Evolutionary conservation across 352 stramenopile species (phyloP).

Genomic region (Globisporangium radiosum): DNA sequence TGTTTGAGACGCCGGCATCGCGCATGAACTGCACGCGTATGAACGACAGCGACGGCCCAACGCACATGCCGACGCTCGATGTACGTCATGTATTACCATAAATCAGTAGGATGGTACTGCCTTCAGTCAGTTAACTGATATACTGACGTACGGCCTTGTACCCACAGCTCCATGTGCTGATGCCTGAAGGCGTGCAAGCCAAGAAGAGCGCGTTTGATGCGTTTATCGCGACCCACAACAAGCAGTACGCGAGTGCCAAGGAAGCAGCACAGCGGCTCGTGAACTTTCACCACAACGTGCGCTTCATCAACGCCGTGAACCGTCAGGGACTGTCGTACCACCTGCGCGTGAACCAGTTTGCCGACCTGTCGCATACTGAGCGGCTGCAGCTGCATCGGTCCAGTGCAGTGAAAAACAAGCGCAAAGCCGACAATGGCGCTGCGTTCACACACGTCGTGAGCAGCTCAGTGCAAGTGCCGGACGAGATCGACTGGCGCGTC

Average conservation of each 20-base stretch:
- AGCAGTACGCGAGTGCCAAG: slow-evolving; percentile 40
- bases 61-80: slow-evolving; percentile 52
- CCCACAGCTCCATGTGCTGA: slow-evolving; percentile 71
- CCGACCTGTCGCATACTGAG: slow-evolving; percentile 75
- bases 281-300: slow-evolving; percentile 78
- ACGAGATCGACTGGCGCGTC: slow-evolving; percentile 83
- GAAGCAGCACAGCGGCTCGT: slow-evolving; percentile 48
- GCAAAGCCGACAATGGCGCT: slow-evolving; percentile 57
- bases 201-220: slow-evolving; percentile 65
- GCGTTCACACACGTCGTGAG: slow-evolving; percentile 31
- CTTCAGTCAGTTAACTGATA: background rate
- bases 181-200: slow-evolving; percentile 50
- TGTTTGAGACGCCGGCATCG: slow-evolving; percentile 61
- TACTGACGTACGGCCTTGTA: slow-evolving; percentile 1
- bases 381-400: slow-evolving; percentile 38
- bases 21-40: slow-evolving; percentile 82
- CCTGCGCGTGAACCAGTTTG: slow-evolving; percentile 77
- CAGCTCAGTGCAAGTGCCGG: slow-evolving; percentile 26
- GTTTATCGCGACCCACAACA: slow-evolving; percentile 56
- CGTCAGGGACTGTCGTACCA: slow-evolving; percentile 75
- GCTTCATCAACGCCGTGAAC: slow-evolving; percentile 84
- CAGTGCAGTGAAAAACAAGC: slow-evolving; percentile 43
- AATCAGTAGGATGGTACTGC: background rate
- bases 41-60: slow-evolving; percentile 33
- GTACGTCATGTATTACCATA: slow-evolving; percentile 20